Evolutionary conservation across 371 early-diverging fungal species (phyloP).

Genomic region (Mortierella sp.): DNA sequence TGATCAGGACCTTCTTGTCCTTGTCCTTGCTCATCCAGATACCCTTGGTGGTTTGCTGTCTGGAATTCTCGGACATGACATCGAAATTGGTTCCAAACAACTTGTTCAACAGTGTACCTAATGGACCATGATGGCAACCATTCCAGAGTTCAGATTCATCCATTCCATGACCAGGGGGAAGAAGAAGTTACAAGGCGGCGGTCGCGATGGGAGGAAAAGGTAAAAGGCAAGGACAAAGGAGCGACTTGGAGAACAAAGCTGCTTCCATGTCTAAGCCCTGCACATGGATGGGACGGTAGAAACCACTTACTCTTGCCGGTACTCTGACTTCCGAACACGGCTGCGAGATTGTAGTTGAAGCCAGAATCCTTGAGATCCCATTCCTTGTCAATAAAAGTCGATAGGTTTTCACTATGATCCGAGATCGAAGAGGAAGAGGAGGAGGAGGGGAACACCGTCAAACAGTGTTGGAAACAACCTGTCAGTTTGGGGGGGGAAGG

Average conservation of each 20-base stretch:
- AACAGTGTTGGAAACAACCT: too few species aligned
- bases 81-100: constrained; percentile 95
- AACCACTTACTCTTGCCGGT: constrained; percentile 92
- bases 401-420: constrained; percentile 72
- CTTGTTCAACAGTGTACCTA: constrained; percentile 94
- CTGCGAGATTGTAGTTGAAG: constrained; percentile 95
- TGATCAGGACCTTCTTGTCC: constrained; percentile 86
- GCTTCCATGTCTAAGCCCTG: too few species aligned
- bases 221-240: too few species aligned
- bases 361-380: constrained; percentile 91
- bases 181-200: too few species aligned
- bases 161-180: too few species aligned
- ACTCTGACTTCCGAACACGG: constrained; percentile 98
- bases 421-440: too few species aligned
- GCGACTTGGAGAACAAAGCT: too few species aligned
- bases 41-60: constrained; percentile 96
- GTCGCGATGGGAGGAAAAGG: too few species aligned
- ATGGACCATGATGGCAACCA: not conserved
- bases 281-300: not conserved
- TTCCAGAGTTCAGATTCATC: too few species aligned
- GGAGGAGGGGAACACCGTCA: too few species aligned
- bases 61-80: constrained; percentile 88
- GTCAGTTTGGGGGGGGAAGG: constrained; percentile 2
- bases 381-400: constrained; percentile 76
- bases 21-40: constrained; percentile 94